Evolutionary conservation across 176 grass and related monocot species (phyloP), one percentile per base, ranked within the genome.

Genomic region (Lolium perenne): DNA sequence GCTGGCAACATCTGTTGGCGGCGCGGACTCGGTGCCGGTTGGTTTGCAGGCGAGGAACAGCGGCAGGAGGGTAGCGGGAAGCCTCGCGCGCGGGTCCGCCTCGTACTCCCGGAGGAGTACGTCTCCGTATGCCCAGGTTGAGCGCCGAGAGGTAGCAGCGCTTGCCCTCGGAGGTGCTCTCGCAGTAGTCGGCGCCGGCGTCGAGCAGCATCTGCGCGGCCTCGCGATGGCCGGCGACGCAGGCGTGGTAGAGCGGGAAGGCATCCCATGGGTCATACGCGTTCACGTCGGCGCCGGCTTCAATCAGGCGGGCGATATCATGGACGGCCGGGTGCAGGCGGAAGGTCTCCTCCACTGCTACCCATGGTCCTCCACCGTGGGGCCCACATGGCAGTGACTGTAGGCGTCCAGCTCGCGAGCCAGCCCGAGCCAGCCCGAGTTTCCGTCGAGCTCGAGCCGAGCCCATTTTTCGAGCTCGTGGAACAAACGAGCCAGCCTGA

Each of bases 131-230:
- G 18, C 77, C 86, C 5, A 91, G 80, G 57, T 94, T 94, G 35
- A 97, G 92, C 17, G 95, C 92, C 10, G 88, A 86, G 85, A 89
- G 92, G 82, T 97, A 92, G 74, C 95, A 97, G 0, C 90, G 90
- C 77, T 97, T 92, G 21, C 95, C 92, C 58, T 97, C 90, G 54
- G 94, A 97, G 81, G 92, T 94, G 72, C 84, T 88, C 81, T 94
- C 95, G 18, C 90, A 82, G 88, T 88, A 97, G 48, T 92, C 88
- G 80, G 95, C 95, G 13, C 95, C 95, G 13, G 92, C 92, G 74
- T 97, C 90, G 14, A 97, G 95, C 32, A 97, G 82, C 90, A 92
- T 86, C 59, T 88, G 71, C 13, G 95, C 95, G 14, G 95, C 92
- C 17, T 94, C 84, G 17, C 84, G 82, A 65, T 97, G 95, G 12